Base-by-base conservation (phyloP, 2,329 filamentous ascomycete genomes). In the Chalaropsis thielavioides region DNA sequence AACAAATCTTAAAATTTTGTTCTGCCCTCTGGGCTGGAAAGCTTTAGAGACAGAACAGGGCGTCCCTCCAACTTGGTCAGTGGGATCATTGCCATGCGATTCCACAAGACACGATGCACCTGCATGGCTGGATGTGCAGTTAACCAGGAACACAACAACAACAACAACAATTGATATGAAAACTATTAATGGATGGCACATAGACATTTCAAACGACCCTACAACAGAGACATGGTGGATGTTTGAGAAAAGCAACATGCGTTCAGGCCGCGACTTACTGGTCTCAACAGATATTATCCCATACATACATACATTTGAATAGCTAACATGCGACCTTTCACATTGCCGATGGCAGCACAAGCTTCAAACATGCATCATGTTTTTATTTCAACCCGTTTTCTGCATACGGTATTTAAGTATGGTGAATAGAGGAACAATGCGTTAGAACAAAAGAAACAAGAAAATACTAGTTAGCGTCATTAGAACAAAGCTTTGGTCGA, bases 1-100 rank as follows among this genome's bases (percentile, higher is more conserved):
- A 69, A 66, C 22, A 72, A 74, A 44, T 62, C 64, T 38, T 66
- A 64, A 68, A 67, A 40, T 22, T 10, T 17, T 24, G 46, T 49
- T n/a, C 19, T n/a, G n/a, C 22, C n/a, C 19, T 49, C 0, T 13
- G 46, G 17, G n/a, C n/a, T 24, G 2, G 2, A n/a, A 49, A 4
- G 22, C 22, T 49, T 19, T n/a, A 11, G 2, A 49, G 46, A 49
- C 31, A 31, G 6, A 31, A 3, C 31, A 31, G 31, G 31, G 31
- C 24, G 46, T 15, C 46, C 27, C 13, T 51, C 22, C 13, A 7
- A 22, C 46, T 51, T 15, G 19, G 46, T 24, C 46, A 51, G 19
- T 24, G 3, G 10, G 15, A 13, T 51, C 15, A 22, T 6, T 51
- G 15, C 7, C 15, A 4, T 15, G 22, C 46, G 46, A 51, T 15